phyloP scores from a whole-genome alignment of 1,284 basidiomycete species.

The Cutaneotrichosporon sp. region DNA sequence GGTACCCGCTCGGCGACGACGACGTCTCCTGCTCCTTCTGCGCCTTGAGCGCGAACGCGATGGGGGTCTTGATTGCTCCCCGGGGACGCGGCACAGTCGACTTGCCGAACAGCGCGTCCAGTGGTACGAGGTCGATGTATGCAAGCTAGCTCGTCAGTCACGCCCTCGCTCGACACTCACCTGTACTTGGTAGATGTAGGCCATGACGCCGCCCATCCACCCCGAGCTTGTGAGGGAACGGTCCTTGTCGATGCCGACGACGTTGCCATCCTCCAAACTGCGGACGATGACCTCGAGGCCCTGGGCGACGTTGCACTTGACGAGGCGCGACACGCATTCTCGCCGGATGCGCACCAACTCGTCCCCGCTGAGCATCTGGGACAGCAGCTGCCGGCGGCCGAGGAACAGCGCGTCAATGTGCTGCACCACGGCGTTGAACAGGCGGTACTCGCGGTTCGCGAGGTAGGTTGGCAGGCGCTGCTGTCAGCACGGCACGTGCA shows the following conservation, averaged over 20 bases:
- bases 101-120: conserved; percentile 45
- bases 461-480: conserved; percentile 81
- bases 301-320: conserved; percentile 87
- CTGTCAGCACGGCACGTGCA: conserved; percentile 16
- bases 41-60: conserved; percentile 10
- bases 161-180: conserved; percentile 25
- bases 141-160: conserved; percentile 59
- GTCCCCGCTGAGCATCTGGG: conserved; percentile 82
- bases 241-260: conserved; percentile 80
- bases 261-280: conserved; percentile 84
- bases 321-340: conserved; percentile 85
- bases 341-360: conserved; percentile 79
- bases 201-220: conserved; percentile 67
- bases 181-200: conserved; percentile 67
- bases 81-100: conserved; percentile 16
- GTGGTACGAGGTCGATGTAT: conserved; percentile 66
- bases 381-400: conserved; percentile 83
- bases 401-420: conserved; percentile 91
- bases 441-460: conserved; percentile 79
- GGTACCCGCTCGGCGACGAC: conserved; percentile 60
- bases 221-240: conserved; percentile 72
- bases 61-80: conserved; percentile 16
- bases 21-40: not conserved
- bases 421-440: conserved; percentile 82
- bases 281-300: conserved; percentile 93